These are phyloP conservation scores for Rhizophora apiculata DNA, from an alignment of 345 rosid genomes.

Conservation along the genomic window DNA sequence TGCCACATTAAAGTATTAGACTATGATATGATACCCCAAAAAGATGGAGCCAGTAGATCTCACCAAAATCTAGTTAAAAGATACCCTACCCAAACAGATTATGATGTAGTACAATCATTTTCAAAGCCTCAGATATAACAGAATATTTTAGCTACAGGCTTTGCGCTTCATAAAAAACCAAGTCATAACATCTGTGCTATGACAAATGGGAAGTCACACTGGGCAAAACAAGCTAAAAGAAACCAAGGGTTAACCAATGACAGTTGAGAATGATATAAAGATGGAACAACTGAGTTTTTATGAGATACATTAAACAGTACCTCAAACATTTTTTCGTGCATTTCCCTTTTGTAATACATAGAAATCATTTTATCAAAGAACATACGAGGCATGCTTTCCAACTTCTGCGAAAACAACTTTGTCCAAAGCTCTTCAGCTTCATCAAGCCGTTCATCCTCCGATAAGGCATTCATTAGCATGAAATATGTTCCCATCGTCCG, in stretches of 20 bases:
- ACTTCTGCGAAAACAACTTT: slow-evolving; percentile 55
- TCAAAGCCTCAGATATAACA: neutral
- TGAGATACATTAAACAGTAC: slow-evolving; percentile 31
- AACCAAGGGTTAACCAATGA: neutral
- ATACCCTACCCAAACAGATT: neutral
- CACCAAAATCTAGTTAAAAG: slow-evolving; percentile 4
- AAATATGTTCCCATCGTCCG: slow-evolving; percentile 86
- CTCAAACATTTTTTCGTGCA: slow-evolving; percentile 87
- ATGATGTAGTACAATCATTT: neutral
- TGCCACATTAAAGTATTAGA: too few species aligned
- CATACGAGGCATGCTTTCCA: slow-evolving; percentile 70
- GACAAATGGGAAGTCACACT: neutral
- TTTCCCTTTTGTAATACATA: slow-evolving; percentile 64
- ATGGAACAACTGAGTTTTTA: neutral
- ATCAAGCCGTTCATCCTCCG: slow-evolving; percentile 77
- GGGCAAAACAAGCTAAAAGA: neutral
- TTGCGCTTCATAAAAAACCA: neutral
- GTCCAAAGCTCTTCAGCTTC: slow-evolving; percentile 91
- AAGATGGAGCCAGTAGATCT: neutral
- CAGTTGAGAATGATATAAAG: neutral
- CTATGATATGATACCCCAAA: too few species aligned
- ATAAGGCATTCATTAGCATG: slow-evolving; percentile 70
- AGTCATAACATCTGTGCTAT: neutral
- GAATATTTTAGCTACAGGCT: neutral
- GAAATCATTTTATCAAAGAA: slow-evolving; percentile 78